phyloP scores from a whole-genome alignment of 306 rosid genomes.

The Gastrolobium bilobum region DNA sequence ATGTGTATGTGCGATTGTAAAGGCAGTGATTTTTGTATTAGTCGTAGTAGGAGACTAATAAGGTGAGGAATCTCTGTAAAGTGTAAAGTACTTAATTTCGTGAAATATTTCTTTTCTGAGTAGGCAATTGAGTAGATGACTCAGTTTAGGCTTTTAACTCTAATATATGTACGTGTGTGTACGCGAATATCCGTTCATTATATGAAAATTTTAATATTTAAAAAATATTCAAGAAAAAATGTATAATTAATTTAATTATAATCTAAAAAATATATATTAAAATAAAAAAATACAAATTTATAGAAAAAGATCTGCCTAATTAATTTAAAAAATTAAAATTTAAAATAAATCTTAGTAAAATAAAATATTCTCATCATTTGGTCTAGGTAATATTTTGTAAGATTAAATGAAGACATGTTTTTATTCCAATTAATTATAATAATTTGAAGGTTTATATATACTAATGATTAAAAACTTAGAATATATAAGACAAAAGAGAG shows the following conservation, averaged over 20 bases:
- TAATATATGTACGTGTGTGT: neutral
- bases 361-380: too few species aligned
- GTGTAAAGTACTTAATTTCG: slow-evolving; percentile 17
- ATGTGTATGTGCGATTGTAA: neutral
- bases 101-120: neutral
- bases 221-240: too few species aligned
- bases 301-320: too few species aligned
- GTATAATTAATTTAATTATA: too few species aligned
- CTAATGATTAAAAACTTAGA: neutral
- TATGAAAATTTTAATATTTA: too few species aligned
- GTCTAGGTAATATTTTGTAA: too few species aligned
- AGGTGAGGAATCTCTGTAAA: slow-evolving; percentile 7
- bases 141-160: neutral
- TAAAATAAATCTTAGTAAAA: too few species aligned
- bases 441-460: neutral
- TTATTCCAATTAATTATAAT: neutral
- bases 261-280: too few species aligned
- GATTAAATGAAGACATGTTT: neutral
- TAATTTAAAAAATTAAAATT: too few species aligned
- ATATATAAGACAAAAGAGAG: neutral
- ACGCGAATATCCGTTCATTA: too few species aligned
- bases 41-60: neutral
- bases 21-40: slow-evolving; percentile 39
- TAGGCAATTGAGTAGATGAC: neutral
- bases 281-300: too few species aligned